Percentiles rank a stretch among this genome's conserved stretches.
Conservation (phyloP, 83 land plant genomes). For the Larix sibirica region DNA sequence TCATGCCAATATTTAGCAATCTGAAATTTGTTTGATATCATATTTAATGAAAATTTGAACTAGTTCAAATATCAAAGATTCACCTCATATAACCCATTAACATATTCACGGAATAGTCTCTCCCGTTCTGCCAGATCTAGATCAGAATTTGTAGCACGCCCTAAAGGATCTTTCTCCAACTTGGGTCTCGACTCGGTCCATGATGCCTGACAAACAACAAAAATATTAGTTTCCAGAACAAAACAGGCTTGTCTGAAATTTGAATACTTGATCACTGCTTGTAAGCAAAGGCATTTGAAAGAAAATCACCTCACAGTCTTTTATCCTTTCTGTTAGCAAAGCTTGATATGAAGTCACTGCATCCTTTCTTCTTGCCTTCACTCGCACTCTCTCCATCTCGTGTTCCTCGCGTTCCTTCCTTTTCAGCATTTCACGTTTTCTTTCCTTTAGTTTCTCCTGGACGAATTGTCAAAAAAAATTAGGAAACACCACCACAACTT, state of each 20-base stretch:
- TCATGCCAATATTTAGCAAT: not conserved
- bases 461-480: not conserved
- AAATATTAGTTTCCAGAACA: not conserved
- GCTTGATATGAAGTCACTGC: conserved; percentile 86
- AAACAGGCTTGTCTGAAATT: not conserved
- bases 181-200: conserved; percentile 88
- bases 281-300: not conserved
- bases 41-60: not conserved
- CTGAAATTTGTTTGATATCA: not conserved
- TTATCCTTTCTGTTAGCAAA: conserved; percentile 88
- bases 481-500: not conserved
- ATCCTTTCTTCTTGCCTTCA: conserved; percentile 85
- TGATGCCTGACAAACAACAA: conserved; percentile 62
- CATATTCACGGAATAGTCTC: conserved; percentile 88
- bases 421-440: conserved; percentile 89
- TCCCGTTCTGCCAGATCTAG: conserved; percentile 76
- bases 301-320: conserved; percentile 84
- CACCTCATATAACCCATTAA: conserved; percentile 81
- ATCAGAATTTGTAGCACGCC: conserved; percentile 85
- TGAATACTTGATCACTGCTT: not conserved
- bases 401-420: conserved; percentile 95
- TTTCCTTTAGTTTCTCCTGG: conserved; percentile 90
- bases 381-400: conserved; percentile 83
- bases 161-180: conserved; percentile 93
- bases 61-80: not conserved